Conservation (phyloP, 2,329 filamentous ascomycete species). For the Tolypocladium sp. region DNA sequence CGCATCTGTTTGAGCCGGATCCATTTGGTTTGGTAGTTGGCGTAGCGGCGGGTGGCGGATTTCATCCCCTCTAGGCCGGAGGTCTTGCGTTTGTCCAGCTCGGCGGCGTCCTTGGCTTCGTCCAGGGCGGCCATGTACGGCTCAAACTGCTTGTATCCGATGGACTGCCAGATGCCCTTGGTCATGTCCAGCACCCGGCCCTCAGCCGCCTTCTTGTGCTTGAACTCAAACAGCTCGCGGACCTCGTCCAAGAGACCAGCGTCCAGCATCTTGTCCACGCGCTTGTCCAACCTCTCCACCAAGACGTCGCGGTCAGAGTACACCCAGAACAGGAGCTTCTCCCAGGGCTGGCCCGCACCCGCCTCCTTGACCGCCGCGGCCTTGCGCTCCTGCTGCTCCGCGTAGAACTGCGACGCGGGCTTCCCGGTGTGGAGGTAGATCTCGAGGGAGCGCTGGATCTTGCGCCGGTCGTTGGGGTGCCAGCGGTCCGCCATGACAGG, state of each 20-base stretch:
- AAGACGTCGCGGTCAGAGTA: conserved; percentile 64
- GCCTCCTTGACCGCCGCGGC: conserved; percentile 14
- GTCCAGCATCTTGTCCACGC: conserved; percentile 78
- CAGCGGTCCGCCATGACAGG: conserved; percentile 82
- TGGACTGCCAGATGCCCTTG: conserved; percentile 90
- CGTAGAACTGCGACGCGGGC: conserved; percentile 78
- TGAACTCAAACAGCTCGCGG: conserved; percentile 33
- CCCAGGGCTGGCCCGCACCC: conserved; percentile 25
- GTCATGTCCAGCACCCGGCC: conserved; percentile 58
- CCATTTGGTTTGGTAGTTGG: conserved; percentile 77
- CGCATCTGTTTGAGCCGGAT: conserved; percentile 75
- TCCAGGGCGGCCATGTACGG: conserved; percentile 51
- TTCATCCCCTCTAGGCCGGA: conserved; percentile 67
- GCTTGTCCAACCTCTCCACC: conserved; percentile 59
- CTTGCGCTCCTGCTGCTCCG: conserved; percentile 53
- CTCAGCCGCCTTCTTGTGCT: conserved; percentile 20
- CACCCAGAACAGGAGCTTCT: conserved; percentile 76
- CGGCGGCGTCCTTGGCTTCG: conserved; percentile 14
- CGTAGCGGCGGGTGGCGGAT: conserved; percentile 78
- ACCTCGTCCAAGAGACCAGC: conserved; percentile 41
- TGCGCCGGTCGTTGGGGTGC: conserved; percentile 89
- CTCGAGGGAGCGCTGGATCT: conserved; percentile 81
- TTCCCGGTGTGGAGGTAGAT: conserved; percentile 80
- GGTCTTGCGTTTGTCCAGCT: conserved; percentile 45
- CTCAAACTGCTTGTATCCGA: conserved; percentile 88